These are phyloP conservation scores for Ceratobasidium sp. DNA, from an alignment of 1,284 basidiomycete genomes.

Conservation along the genomic window DNA sequence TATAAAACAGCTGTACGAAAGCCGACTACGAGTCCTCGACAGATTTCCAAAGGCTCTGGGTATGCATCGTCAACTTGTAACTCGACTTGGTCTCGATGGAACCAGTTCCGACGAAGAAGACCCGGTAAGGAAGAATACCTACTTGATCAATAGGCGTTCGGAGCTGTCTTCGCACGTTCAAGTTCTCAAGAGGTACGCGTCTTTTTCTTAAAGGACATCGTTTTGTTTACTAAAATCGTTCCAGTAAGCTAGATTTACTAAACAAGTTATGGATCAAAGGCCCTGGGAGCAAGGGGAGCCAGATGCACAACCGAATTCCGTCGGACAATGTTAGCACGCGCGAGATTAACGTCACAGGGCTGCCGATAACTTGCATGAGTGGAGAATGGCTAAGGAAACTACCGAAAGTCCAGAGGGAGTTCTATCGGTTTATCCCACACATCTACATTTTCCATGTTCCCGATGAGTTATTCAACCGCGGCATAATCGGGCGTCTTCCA, in stretches of 20 bases:
- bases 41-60: not conserved
- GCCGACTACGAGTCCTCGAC: not conserved
- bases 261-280: not conserved
- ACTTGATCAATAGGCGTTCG: not conserved
- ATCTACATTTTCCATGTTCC: not conserved
- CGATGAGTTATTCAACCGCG: not conserved
- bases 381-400: not conserved
- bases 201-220: no score
- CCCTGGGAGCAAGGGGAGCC: not conserved
- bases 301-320: not conserved
- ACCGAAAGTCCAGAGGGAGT: not conserved
- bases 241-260: not conserved
- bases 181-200: not conserved
- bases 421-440: not conserved
- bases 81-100: not conserved
- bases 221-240: no score
- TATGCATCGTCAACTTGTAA: not conserved
- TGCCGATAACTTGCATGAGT: not conserved
- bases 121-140: not conserved
- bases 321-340: not conserved
- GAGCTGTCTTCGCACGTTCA: not conserved
- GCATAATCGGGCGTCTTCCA: no score
- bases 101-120: conserved; percentile 12
- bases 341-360: not conserved
- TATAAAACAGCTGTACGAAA: not conserved